Evolutionary conservation across 2,329 filamentous ascomycete species (phyloP).

Genomic region (Alternaria gaisen): DNA sequence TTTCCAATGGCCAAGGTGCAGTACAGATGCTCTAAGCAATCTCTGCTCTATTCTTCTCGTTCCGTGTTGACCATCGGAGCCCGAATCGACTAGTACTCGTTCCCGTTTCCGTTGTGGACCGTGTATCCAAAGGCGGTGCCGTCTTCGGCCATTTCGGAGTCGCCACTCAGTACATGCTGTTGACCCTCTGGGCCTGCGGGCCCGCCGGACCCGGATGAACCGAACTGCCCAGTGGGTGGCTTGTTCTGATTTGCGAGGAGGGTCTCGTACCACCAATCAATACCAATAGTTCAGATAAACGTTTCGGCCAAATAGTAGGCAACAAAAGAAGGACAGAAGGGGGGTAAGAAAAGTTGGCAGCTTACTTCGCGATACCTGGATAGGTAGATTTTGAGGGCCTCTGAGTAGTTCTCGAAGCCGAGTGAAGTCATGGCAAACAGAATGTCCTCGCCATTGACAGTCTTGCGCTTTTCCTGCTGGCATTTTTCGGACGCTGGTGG

Average conservation of each 20-base stretch:
- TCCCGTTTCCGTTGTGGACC: slow-evolving; percentile 54
- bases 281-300: slow-evolving; percentile 60
- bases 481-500: slow-evolving; percentile 92
- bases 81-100: slow-evolving; percentile 49
- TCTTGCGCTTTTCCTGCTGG: slow-evolving; percentile 99
- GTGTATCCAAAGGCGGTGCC: slow-evolving; percentile 54
- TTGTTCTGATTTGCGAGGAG: slow-evolving; percentile 77
- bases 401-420: slow-evolving; percentile 98
- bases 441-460: slow-evolving; percentile 98
- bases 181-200: slow-evolving; percentile 49
- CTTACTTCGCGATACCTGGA: slow-evolving; percentile 97
- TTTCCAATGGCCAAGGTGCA: slow-evolving; percentile 32
- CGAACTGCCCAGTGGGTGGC: slow-evolving; percentile 56
- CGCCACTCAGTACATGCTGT: slow-evolving; percentile 55
- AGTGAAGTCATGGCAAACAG: slow-evolving; percentile 99
- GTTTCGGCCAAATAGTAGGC: slow-evolving; percentile 52
- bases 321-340: slow-evolving; percentile 46
- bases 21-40: slow-evolving; percentile 17
- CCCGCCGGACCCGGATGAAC: slow-evolving; percentile 46
- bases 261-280: slow-evolving; percentile 70
- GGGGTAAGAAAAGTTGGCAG: slow-evolving; percentile 48
- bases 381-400: slow-evolving; percentile 97
- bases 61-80: slow-evolving; percentile 22
- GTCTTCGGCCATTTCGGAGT: slow-evolving; percentile 55
- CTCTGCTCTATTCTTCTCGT: slow-evolving; percentile 2